Evolutionary conservation across 2,329 filamentous ascomycete species (phyloP), one percentile per base, ranked within the genome.

Genomic region (Monosporascus sp.): DNA sequence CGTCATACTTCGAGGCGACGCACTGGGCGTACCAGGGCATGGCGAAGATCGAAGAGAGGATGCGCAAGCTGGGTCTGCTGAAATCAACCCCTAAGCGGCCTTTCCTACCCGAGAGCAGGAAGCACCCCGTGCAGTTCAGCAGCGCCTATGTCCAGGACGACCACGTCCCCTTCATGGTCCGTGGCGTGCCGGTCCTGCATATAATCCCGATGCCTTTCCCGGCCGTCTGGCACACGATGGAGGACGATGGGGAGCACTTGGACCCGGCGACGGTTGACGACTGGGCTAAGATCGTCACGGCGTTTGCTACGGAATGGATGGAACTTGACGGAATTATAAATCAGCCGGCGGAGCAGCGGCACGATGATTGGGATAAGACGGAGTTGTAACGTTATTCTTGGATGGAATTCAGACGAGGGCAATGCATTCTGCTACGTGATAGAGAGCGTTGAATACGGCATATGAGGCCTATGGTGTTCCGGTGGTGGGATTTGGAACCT

Each of bases 231-330:
- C 94, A 99, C 72, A 87, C 78, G 1, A 84, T 91, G 63, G 74
- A 85, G 0, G 94, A 99, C 66, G 87, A 96, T 62, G 93, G 84
- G 2, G 85, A 86, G 60, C 88, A 97, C 71, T 73, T 99, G 52
- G 91, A 99, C 69, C 74, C 87, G 60, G 77, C 82, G 8, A 93
- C 89, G 0, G 82, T 92, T 37, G 81, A 88, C 63, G 94, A 99
- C 70, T 99, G 94, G 94, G 84, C 88, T 19, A 85, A 82, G 68
- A 86, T 99, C 48, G 77, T 93, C 7, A 87, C 88, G 1, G 92
- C 85, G 0, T 99, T 97, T 73, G 81, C 85, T 37, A 86, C 89
- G 0, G 93, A 97, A 72, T 97, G 92, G 91, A 83, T 97, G 82
- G 92, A 96, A 60, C 71, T 97, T 56, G 72, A 72, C 49, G 55